Conservation (phyloP, 2,329 filamentous ascomycete species). For the Phaeosphaeria sp. region DNA sequence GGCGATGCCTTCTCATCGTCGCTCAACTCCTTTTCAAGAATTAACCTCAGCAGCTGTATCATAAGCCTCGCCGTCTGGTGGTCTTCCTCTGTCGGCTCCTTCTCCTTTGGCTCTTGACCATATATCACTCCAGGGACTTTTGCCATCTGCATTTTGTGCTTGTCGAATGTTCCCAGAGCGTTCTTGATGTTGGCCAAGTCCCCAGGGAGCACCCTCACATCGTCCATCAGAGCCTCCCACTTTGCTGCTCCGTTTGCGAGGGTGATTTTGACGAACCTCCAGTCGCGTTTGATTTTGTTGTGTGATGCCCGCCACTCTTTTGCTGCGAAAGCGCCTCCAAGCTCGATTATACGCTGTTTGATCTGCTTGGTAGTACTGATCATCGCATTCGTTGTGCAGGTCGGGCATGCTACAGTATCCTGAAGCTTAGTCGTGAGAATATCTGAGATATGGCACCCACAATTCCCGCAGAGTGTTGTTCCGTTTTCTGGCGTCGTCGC, state of each 20-base stretch:
- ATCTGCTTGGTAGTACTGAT: slow-evolving; percentile 1
- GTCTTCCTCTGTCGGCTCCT: slow-evolving; percentile 11
- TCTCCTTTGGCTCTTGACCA: slow-evolving; percentile 9
- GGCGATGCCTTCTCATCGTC: neutral
- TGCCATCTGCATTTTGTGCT: slow-evolving; percentile 7
- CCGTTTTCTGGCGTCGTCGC: neutral
- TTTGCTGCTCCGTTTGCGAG: slow-evolving; percentile 8
- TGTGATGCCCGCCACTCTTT: slow-evolving; percentile 2
- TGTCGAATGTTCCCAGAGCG: slow-evolving; percentile 13
- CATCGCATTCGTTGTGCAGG: slow-evolving; percentile 6
- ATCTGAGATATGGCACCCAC: neutral
- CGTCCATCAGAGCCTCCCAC: slow-evolving; percentile 7
- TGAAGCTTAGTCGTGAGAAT: neutral
- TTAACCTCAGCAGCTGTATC: slow-evolving; percentile 8
- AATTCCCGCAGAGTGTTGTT: neutral
- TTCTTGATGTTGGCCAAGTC: slow-evolving; percentile 8
- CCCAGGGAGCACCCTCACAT: neutral
- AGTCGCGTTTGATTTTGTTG: slow-evolving; percentile 3
- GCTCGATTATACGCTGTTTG: slow-evolving; percentile 1
- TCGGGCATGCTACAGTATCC: slow-evolving; percentile 1
- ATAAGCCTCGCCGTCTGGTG: slow-evolving; percentile 8
- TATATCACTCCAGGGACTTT: slow-evolving; percentile 16
- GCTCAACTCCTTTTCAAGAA: slow-evolving; percentile 5
- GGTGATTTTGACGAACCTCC: slow-evolving; percentile 12
- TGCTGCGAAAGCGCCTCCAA: slow-evolving; percentile 10